Percentiles rank a stretch among this genome's conserved stretches.
These are phyloP conservation scores for Microbotryomycetes sp. DNA, from an alignment of 1,284 basidiomycete species.

Conservation along the genomic window DNA sequence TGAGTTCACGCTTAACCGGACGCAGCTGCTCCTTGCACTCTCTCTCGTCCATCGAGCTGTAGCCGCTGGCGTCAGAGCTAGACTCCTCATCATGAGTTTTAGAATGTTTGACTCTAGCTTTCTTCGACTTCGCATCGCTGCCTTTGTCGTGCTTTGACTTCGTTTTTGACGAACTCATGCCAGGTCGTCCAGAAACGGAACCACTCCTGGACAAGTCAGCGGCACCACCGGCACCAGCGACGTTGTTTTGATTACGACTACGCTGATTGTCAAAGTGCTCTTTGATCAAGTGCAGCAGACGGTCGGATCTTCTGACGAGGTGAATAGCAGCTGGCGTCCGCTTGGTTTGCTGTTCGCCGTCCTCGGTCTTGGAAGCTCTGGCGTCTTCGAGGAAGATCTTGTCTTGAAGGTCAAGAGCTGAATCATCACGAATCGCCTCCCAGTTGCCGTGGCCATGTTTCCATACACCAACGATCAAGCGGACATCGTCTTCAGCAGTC, in stretches of 20 bases:
- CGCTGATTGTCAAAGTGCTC: conserved; percentile 40
- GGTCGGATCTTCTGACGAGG: conserved; percentile 92
- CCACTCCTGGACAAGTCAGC: conserved; percentile 17
- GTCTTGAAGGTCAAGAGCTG: conserved; percentile 71
- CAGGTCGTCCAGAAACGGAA: conserved; percentile 5
- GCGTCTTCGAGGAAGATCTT: conserved; percentile 98
- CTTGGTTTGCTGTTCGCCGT: conserved; percentile 49
- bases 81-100: conserved; percentile 40
- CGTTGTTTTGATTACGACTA: conserved; percentile 1
- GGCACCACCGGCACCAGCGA: not conserved
- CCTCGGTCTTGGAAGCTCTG: conserved; percentile 63
- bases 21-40: conserved; percentile 91
- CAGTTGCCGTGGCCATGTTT: conserved; percentile 93
- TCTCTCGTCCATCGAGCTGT: conserved; percentile 73
- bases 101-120: conserved; percentile 60
- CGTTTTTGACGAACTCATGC: not conserved
- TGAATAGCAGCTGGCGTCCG: conserved; percentile 94
- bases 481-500: conserved; percentile 87
- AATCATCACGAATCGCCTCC: conserved; percentile 90
- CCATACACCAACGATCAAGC: conserved; percentile 89
- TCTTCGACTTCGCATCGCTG: not conserved
- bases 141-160: not conserved
- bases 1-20: conserved; percentile 96
- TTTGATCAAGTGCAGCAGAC: conserved; percentile 77
- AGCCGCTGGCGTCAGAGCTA: conserved; percentile 29